Percentiles rank a stretch among this genome's conserved stretches.
Evolutionary conservation across 2,329 filamentous ascomycete genomes (phyloP).

Genomic region (Rhexocercosporidium sp.): DNA sequence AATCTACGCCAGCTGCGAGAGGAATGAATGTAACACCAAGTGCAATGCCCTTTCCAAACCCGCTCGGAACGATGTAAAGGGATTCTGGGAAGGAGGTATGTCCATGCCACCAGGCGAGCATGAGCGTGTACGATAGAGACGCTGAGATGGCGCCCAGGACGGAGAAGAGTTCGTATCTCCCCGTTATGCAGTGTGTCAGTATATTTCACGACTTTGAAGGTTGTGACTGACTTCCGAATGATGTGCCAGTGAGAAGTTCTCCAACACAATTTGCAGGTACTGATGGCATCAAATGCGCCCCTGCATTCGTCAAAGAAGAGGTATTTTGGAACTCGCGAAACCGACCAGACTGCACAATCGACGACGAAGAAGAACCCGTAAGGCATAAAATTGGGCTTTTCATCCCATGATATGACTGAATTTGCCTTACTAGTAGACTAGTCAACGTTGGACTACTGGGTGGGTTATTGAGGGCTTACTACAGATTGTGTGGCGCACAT

Average conservation of each 20-base stretch:
- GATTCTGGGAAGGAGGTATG: slow-evolving; percentile 61
- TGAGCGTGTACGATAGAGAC: slow-evolving; percentile 55
- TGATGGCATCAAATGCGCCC: slow-evolving; percentile 67
- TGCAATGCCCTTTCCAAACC: slow-evolving; percentile 55
- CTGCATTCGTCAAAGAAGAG: slow-evolving; percentile 62
- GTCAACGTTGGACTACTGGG: background rate
- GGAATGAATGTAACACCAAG: slow-evolving; percentile 54
- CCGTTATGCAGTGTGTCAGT: slow-evolving; percentile 48
- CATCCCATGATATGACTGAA: slow-evolving; percentile 61
- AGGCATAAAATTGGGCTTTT: slow-evolving; percentile 53
- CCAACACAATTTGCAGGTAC: slow-evolving; percentile 71
- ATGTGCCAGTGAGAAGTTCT: slow-evolving; percentile 60
- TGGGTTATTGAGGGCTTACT: slow-evolving; percentile 42
- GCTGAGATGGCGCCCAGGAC: slow-evolving; percentile 56
- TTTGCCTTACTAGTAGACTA: slow-evolving; percentile 45
- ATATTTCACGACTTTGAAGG: background rate
- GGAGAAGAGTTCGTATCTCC: slow-evolving; percentile 61
- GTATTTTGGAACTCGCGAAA: too few species aligned
- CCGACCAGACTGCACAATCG: slow-evolving; percentile 50
- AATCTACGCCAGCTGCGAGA: slow-evolving; percentile 52
- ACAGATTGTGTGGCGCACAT: slow-evolving; percentile 58
- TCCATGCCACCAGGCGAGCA: slow-evolving; percentile 64
- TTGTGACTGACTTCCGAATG: slow-evolving; percentile 38
- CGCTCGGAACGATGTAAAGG: slow-evolving; percentile 62
- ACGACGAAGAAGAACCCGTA: slow-evolving; percentile 59